Percentiles rank a stretch among this genome's conserved stretches.
These are phyloP conservation scores for Spiromastix sp. DNA, from an alignment of 2,329 filamentous ascomycete species.

Conservation along the genomic window DNA sequence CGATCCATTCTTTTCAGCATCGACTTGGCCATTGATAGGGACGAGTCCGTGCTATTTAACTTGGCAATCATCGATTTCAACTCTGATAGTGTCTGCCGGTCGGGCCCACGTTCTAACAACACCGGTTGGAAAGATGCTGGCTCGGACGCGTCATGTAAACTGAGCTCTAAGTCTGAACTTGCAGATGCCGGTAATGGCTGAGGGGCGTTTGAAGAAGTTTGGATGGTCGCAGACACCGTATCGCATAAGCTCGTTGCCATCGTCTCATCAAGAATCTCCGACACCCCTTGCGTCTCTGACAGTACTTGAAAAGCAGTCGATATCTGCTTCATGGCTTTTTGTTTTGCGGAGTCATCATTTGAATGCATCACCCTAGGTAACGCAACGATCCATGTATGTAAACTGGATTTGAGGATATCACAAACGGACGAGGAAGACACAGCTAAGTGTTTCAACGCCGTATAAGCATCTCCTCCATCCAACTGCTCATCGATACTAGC, in stretches of 20 bases:
- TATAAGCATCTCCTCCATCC: conserved; percentile 22
- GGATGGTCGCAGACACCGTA: conserved; percentile 49
- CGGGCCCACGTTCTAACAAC: conserved; percentile 54
- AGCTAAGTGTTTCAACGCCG: conserved; percentile 49
- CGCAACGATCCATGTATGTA: conserved; percentile 73
- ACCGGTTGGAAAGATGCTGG: conserved; percentile 47
- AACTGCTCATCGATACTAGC: conserved; percentile 41
- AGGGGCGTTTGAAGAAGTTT: conserved; percentile 17
- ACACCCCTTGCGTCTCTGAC: conserved; percentile 52
- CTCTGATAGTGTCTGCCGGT: conserved; percentile 52
- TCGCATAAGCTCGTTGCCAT: conserved; percentile 63
- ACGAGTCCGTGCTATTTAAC: conserved; percentile 36
- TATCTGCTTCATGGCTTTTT: conserved; percentile 63
- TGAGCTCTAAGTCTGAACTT: conserved; percentile 16
- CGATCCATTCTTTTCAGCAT: conserved; percentile 55
- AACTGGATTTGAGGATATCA: conserved; percentile 54
- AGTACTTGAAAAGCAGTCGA: conserved; percentile 60
- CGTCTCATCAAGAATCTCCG: conserved; percentile 55
- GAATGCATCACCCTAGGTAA: conserved; percentile 75
- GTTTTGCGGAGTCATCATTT: conserved; percentile 69
- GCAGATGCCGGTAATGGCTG: conserved; percentile 19
- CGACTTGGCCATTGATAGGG: conserved; percentile 46
- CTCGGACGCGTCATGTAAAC: conserved; percentile 14
- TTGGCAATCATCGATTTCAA: conserved; percentile 52
- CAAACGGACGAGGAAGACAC: conserved; percentile 51